Evolutionary conservation across 257 asterid genomes (phyloP).

Genomic region (Penstemon newberryi): DNA sequence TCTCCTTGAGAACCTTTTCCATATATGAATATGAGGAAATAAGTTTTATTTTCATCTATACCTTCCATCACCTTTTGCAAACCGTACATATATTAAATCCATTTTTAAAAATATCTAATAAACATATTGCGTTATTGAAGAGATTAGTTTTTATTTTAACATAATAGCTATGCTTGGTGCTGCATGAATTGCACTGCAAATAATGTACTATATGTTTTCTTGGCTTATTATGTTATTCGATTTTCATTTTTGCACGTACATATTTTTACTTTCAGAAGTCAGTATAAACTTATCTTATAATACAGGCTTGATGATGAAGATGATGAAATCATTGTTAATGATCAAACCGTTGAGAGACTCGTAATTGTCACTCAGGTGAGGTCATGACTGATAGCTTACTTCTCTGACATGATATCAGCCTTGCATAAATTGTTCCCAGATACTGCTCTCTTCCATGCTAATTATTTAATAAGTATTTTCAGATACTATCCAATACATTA

Average conservation of each 20-base stretch:
- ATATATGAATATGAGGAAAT: not conserved
- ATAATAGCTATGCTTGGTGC: not conserved
- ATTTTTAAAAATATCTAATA: not conserved
- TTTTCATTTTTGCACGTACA: slow-evolving; percentile 5
- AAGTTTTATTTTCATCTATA: no score
- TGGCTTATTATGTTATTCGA: not conserved
- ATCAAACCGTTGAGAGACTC: slow-evolving; percentile 76
- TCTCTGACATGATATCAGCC: slow-evolving; percentile 8
- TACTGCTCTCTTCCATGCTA: slow-evolving; percentile 8
- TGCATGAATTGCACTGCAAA: slow-evolving; percentile 3
- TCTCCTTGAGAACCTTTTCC: not conserved
- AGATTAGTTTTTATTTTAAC: slow-evolving; percentile 17
- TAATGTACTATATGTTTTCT: not conserved
- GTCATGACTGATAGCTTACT: slow-evolving; percentile 19
- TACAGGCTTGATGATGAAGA: slow-evolving; percentile 74
- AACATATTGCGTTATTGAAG: slow-evolving; percentile 5
- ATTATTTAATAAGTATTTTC: slow-evolving; percentile 14
- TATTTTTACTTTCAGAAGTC: slow-evolving; percentile 16
- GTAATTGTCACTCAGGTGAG: slow-evolving; percentile 85
- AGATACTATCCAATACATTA: not conserved
- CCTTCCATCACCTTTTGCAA: not conserved
- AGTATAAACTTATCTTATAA: not conserved
- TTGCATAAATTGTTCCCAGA: slow-evolving; percentile 13
- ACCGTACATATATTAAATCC: not conserved
- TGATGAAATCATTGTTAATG: slow-evolving; percentile 59